Percentiles rank a stretch among this genome's conserved stretches.
Evolutionary conservation across 1,284 basidiomycete genomes (phyloP).

Genomic region (Ustilago shanxiensis): DNA sequence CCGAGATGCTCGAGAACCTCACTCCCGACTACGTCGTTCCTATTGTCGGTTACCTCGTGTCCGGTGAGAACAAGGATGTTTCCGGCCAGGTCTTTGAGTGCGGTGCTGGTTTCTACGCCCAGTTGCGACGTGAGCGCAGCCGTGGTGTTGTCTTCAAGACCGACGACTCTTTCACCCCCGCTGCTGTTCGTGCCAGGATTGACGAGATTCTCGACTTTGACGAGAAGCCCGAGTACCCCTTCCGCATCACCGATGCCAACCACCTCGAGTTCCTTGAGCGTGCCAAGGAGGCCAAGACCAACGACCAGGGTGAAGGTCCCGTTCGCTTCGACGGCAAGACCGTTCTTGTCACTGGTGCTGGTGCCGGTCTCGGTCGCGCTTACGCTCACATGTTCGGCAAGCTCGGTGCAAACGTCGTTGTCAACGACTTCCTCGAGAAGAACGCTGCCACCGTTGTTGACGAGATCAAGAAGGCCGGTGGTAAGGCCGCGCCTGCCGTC

Average conservation of each 20-base stretch:
- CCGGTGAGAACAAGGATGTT: slow-evolving; percentile 73
- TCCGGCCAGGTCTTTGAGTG: slow-evolving; percentile 92
- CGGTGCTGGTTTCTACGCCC: slow-evolving; percentile 91
- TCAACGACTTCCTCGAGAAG: slow-evolving; percentile 93
- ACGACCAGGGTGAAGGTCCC: slow-evolving; percentile 78
- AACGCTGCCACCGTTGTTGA: slow-evolving; percentile 85
- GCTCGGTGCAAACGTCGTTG: slow-evolving; percentile 93
- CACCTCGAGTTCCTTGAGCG: slow-evolving; percentile 77
- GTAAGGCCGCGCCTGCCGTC: slow-evolving; percentile 85
- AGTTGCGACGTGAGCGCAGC: slow-evolving; percentile 93
- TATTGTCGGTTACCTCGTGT: slow-evolving; percentile 73
- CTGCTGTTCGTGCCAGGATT: slow-evolving; percentile 75
- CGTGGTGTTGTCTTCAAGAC: slow-evolving; percentile 88
- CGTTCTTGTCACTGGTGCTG: slow-evolving; percentile 86
- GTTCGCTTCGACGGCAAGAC: slow-evolving; percentile 91
- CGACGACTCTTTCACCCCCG: slow-evolving; percentile 90
- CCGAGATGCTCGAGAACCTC: slow-evolving; percentile 92
- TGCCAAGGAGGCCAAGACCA: slow-evolving; percentile 78
- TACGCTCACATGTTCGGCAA: slow-evolving; percentile 92
- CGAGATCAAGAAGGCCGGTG: slow-evolving; percentile 88
- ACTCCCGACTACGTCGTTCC: slow-evolving; percentile 96
- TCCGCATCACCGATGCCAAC: slow-evolving; percentile 76
- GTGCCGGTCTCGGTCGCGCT: slow-evolving; percentile 80
- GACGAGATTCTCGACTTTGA: slow-evolving; percentile 84
- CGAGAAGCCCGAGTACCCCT: slow-evolving; percentile 79